phyloP scores from a whole-genome alignment of 805 yeast species.

The Starmerella powellii region DNA sequence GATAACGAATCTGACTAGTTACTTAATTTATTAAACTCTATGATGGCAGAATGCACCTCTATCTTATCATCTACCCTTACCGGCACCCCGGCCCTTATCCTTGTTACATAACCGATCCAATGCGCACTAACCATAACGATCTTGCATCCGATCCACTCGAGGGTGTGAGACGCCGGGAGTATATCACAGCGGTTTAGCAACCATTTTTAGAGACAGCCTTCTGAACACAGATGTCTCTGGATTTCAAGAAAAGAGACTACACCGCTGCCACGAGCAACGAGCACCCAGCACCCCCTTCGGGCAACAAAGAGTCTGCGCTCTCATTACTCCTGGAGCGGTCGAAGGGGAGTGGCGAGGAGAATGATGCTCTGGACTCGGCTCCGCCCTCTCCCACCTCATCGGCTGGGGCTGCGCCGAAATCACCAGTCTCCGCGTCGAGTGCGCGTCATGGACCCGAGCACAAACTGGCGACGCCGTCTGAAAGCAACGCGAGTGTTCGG shows the following conservation, averaged over 20 bases:
- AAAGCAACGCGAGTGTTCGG: slow-evolving; percentile 9
- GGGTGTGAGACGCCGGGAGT: neutral
- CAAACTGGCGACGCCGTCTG: slow-evolving; percentile 1
- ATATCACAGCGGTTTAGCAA: neutral
- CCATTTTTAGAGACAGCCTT: neutral
- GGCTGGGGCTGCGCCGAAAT: neutral
- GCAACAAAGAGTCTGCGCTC: slow-evolving; percentile 18
- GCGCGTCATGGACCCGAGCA: neutral
- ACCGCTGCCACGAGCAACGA: neutral
- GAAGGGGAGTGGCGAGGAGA: slow-evolving; percentile 7
- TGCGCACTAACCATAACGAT: neutral
- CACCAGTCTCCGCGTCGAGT: slow-evolving; percentile 1
- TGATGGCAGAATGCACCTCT: no score
- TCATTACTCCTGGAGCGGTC: slow-evolving; percentile 20
- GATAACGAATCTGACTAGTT: no score
- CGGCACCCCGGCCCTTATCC: slow-evolving; percentile 5
- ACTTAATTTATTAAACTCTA: no score
- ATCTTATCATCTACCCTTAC: slow-evolving; percentile 3
- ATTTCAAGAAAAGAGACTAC: slow-evolving; percentile 18
- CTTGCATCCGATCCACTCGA: neutral
- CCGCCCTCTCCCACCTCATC: slow-evolving; percentile 1
- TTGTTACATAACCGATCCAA: slow-evolving; percentile 4
- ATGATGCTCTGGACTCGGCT: neutral
- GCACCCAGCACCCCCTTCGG: slow-evolving; percentile 2
- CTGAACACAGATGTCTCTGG: slow-evolving; percentile 20